Conservation (phyloP, 176 grass and related monocot species). For the Phoenix roebelenii region DNA sequence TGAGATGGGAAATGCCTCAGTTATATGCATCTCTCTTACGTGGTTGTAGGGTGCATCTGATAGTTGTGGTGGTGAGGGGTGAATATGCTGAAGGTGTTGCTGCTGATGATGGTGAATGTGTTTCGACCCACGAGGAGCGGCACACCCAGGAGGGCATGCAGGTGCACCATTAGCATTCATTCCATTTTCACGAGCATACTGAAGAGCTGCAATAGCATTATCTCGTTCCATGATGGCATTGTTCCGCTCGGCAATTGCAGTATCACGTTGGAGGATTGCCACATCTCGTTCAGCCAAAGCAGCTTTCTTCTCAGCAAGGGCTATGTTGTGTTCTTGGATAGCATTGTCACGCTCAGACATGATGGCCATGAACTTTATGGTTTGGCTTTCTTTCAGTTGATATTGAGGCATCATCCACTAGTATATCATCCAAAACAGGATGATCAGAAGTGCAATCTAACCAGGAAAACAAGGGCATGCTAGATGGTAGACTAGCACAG, state of each 20-base stretch:
- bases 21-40: neutral
- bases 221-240: constrained; percentile 19
- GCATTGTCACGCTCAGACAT: constrained; percentile 24
- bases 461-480: no score
- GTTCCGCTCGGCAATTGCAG: constrained; percentile 26
- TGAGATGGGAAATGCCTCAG: constrained; percentile 17
- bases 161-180: constrained; percentile 4
- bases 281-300: constrained; percentile 28
- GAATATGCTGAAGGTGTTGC: constrained; percentile 8
- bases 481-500: no score
- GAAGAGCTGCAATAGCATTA: constrained; percentile 23
- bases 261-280: constrained; percentile 24
- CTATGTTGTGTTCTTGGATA: constrained; percentile 27
- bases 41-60: constrained; percentile 5
- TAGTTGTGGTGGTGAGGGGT: neutral
- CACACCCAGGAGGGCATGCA: constrained; percentile 3
- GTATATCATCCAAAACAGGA: neutral
- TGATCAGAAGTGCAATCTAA: neutral
- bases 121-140: constrained; percentile 6
- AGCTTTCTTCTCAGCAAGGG: constrained; percentile 28
- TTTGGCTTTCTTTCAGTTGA: constrained; percentile 22
- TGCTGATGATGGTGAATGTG: constrained; percentile 13
- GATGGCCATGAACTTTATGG: constrained; percentile 19
- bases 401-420: constrained; percentile 24
- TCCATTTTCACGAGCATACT: constrained; percentile 23